Conservation (phyloP, 257 asterid species). For the Capsicum rhomboideum region DNA sequence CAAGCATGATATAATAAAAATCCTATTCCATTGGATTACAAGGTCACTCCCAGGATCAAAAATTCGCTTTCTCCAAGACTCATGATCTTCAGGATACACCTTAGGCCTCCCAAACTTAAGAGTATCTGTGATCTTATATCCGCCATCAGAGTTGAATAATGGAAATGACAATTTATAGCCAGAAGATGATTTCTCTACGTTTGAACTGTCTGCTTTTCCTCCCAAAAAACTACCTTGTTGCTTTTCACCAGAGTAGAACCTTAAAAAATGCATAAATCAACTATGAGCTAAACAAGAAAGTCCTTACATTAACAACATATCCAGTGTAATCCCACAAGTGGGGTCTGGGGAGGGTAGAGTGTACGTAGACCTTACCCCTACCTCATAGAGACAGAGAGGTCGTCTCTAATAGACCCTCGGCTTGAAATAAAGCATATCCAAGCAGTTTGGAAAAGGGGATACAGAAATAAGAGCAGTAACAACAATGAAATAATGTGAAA, state of each 20-base stretch:
- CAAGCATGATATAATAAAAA: constrained; percentile 79
- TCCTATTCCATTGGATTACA: constrained; percentile 83
- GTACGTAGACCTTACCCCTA: too few relatives aligned
- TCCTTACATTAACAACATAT: background rate
- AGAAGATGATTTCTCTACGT: constrained; percentile 36
- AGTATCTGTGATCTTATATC: constrained; percentile 34
- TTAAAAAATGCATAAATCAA: constrained; percentile 20
- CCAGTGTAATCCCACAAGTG: too few relatives aligned
- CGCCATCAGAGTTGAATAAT: constrained; percentile 31
- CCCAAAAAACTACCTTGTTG: constrained; percentile 47
- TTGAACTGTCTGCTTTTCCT: constrained; percentile 34
- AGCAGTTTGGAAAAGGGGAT: too few relatives aligned
- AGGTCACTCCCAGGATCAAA: constrained; percentile 90
- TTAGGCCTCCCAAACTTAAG: constrained; percentile 51
- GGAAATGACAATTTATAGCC: constrained; percentile 26
- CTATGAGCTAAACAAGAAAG: constrained; percentile 15
- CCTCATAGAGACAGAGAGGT: too few relatives aligned
- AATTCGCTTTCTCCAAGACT: constrained; percentile 53
- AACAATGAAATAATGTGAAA: too few relatives aligned
- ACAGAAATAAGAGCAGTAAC: too few relatives aligned
- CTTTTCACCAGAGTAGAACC: constrained; percentile 75
- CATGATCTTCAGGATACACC: constrained; percentile 46
- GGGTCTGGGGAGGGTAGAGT: too few relatives aligned
- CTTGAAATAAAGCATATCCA: too few relatives aligned
- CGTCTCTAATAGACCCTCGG: too few relatives aligned